Evolutionary conservation across 2,329 filamentous ascomycete genomes (phyloP).

Genomic region (Diaporthe citrichinensis): DNA sequence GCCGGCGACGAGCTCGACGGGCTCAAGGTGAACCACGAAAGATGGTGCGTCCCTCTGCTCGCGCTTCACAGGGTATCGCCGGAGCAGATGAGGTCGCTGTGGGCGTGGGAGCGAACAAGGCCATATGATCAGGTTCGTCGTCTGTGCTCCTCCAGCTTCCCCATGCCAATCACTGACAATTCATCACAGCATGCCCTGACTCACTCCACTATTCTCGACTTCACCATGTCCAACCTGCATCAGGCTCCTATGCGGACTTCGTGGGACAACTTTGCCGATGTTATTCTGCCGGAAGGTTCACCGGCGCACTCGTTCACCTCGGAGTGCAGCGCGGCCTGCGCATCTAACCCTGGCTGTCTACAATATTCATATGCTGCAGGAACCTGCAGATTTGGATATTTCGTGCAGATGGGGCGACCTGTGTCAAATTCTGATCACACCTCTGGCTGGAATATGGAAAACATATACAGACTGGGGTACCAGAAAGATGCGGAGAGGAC

Average conservation of each 20-base stretch:
- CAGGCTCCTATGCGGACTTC: not conserved
- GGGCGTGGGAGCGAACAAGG: slow-evolving; percentile 2
- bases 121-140: not conserved
- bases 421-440: not conserved
- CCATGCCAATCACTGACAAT: not conserved
- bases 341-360: not conserved
- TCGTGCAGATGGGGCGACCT: not conserved
- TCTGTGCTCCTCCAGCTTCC: too few species aligned
- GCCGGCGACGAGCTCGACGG: not conserved
- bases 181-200: not conserved
- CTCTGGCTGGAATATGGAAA: slow-evolving; percentile 1
- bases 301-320: not conserved
- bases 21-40: not conserved
- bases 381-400: not conserved
- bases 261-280: slow-evolving; percentile 9
- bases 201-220: not conserved
- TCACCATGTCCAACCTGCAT: not conserved
- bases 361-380: not conserved
- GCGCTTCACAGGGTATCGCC: slow-evolving; percentile 5
- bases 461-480: not conserved
- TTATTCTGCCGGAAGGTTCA: not conserved
- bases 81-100: slow-evolving; percentile 7
- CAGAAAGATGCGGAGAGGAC: not conserved
- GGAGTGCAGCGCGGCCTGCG: not conserved
- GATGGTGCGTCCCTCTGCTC: slow-evolving; percentile 8